These are phyloP conservation scores for Antarctomyces pellizariae DNA, from an alignment of 495 filamentous ascomycete species.

Conservation along the genomic window DNA sequence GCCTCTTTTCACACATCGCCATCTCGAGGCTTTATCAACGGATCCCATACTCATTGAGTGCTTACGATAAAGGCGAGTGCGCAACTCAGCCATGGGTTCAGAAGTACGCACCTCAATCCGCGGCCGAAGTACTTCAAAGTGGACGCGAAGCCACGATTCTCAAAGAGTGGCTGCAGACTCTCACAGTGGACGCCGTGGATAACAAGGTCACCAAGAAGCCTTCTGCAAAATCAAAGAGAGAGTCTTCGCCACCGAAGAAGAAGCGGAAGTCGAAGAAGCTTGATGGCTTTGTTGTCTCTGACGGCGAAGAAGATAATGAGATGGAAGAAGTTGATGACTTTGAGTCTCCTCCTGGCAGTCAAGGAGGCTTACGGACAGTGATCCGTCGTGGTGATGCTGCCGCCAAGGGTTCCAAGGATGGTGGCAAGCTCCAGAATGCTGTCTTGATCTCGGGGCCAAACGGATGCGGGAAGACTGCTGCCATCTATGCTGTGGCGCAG, in stretches of 20 bases:
- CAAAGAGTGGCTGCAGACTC: slow-evolving; percentile 59
- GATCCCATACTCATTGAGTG: slow-evolving; percentile 35
- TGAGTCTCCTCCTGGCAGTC: slow-evolving; percentile 17
- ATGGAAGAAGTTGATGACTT: slow-evolving; percentile 50
- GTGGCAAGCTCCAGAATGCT: slow-evolving; percentile 25
- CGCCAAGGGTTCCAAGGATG: slow-evolving; percentile 19
- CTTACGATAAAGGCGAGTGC: slow-evolving; percentile 60
- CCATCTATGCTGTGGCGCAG: slow-evolving; percentile 83
- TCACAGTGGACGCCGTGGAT: slow-evolving; percentile 53
- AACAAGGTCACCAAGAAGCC: slow-evolving; percentile 21
- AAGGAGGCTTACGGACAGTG: slow-evolving; percentile 32
- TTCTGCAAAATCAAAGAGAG: slow-evolving; percentile 20
- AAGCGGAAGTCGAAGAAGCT: slow-evolving; percentile 53
- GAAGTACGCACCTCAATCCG: slow-evolving; percentile 60
- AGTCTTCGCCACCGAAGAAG: slow-evolving; percentile 20
- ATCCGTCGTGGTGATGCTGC: slow-evolving; percentile 31
- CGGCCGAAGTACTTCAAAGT: slow-evolving; percentile 52
- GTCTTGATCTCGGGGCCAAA: slow-evolving; percentile 73
- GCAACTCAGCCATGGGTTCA: slow-evolving; percentile 55
- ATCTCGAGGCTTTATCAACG: slow-evolving; percentile 34
- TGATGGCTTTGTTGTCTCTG: slow-evolving; percentile 69
- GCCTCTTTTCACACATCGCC: slow-evolving; percentile 24
- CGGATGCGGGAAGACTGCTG: slow-evolving; percentile 85
- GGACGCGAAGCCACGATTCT: slow-evolving; percentile 48
- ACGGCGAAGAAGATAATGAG: slow-evolving; percentile 56